Evolutionary conservation across 805 yeast species (phyloP).

Genomic region (Candida loeiensis): DNA sequence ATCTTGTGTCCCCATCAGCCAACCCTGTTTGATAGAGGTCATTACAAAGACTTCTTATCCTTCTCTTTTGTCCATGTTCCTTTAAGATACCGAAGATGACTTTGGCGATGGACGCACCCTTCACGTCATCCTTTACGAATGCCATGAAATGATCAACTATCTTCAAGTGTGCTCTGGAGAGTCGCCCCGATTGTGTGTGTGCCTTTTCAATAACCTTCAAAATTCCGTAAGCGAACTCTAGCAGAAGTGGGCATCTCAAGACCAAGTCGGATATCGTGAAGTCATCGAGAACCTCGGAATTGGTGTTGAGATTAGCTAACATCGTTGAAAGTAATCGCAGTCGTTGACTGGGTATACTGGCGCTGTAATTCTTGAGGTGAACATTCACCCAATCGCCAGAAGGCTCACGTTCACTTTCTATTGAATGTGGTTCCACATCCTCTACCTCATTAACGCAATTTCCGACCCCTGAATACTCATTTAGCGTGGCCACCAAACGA

Average conservation of each 20-base stretch:
- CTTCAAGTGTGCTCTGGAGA: constrained; percentile 8
- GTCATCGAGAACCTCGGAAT: not conserved
- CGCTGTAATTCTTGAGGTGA: not conserved
- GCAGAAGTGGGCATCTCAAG: constrained; percentile 2
- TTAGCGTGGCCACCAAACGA: constrained; percentile 8
- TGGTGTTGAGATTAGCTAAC: not conserved
- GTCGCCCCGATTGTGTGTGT: constrained; percentile 6
- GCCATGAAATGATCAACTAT: constrained; percentile 12
- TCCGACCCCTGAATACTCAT: no score
- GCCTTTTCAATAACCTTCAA: constrained; percentile 2
- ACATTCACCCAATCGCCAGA: not conserved
- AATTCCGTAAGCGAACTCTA: constrained; percentile 2
- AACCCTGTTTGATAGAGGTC: constrained; percentile 40
- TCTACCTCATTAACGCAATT: no score
- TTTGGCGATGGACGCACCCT: not conserved
- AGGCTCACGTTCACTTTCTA: not conserved
- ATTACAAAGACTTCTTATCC: constrained; percentile 47
- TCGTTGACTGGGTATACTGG: not conserved
- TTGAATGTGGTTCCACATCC: no score
- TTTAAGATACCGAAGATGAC: constrained; percentile 11
- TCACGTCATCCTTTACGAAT: constrained; percentile 6
- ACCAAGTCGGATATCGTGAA: constrained; percentile 5
- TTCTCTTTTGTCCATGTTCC: constrained; percentile 28
- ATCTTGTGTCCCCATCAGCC: not conserved
- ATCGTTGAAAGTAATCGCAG: not conserved